These are phyloP conservation scores for Epichloe elymi DNA, from an alignment of 2,329 filamentous ascomycete genomes.

Conservation along the genomic window DNA sequence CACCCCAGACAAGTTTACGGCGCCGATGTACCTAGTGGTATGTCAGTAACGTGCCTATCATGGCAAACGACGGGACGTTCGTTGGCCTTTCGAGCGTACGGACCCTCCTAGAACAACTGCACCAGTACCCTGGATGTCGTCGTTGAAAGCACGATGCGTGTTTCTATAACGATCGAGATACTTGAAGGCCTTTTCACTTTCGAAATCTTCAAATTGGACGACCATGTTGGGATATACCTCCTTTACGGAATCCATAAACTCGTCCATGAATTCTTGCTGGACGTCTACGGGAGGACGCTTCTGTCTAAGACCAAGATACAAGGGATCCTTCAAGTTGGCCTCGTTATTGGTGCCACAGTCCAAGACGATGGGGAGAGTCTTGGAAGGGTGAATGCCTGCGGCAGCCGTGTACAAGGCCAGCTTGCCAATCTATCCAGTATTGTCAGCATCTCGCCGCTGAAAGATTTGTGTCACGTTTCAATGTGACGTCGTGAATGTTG, in stretches of 20 bases:
- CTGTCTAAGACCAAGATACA: conserved; percentile 82
- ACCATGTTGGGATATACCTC: conserved; percentile 56
- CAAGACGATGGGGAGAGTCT: conserved; percentile 60
- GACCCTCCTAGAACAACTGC: conserved; percentile 82
- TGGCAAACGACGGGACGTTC: conserved; percentile 3
- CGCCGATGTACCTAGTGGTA: conserved; percentile 47
- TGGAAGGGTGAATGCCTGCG: conserved; percentile 83
- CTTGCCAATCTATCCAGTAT: conserved; percentile 58
- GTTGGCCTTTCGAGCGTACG: conserved; percentile 13
- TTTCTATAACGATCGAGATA: conserved; percentile 83
- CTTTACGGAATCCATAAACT: conserved; percentile 85
- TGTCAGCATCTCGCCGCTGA: neutral
- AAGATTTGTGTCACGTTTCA: neutral
- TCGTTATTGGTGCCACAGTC: conserved; percentile 57
- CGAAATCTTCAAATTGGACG: conserved; percentile 96
- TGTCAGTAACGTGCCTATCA: conserved; percentile 36
- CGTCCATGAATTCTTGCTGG: conserved; percentile 87
- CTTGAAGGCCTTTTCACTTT: conserved; percentile 82
- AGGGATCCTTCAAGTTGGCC: conserved; percentile 50
- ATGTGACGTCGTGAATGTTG: neutral
- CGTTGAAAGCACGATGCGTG: conserved; percentile 92
- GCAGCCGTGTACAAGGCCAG: conserved; percentile 89
- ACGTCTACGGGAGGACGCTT: conserved; percentile 66
- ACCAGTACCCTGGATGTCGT: conserved; percentile 95
- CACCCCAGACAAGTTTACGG: conserved; percentile 73